Base-by-base conservation (phyloP, 1,284 basidiomycete genomes). In the Pseudozyma thailandica region DNA sequence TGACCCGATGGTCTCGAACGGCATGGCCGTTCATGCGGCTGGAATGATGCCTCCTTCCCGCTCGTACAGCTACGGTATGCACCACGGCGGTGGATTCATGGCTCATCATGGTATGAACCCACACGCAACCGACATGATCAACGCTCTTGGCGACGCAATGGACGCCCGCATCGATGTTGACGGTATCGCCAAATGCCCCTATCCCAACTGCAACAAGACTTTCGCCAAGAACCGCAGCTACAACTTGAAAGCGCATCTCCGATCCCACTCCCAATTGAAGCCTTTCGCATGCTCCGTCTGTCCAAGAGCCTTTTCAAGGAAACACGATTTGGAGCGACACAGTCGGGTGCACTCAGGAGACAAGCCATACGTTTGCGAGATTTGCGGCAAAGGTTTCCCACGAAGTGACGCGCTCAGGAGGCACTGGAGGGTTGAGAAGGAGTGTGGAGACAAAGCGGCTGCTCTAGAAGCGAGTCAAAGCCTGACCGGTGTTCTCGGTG, bases 281-380 rank as follows among this genome's bases (percentile, higher is more conserved):
- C 78, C 80, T 9, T 82, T 81, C 53, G 66, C 72, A 12, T 82
- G 80, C 58, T 30, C 66, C n/a, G 71, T 74, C 37, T 82, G 80
- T 43, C 74, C 79, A 10, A 63, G 78, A 13, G 77, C 80, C 10
- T 82, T 82, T 46, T 73, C 72, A 33, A 69, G 80, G 26, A 82
- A 80, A 53, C 80, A 82, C 60, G 80, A 82, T 51, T 57, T 82
- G 33, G 80, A 81, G 61, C 55, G 80, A 21, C 80, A 82, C 52
- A 75, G 79, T 18, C 72, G 80, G 9, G 79, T 81, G 2, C 80
- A 81, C 43, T 79, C 78, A 16, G 81, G 81, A 35, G 81, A 82
- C 57, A 79, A 79, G 55, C 81, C 81, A 16, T 82, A 82, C 50
- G 62, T 82, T 2, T 82, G 81, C 59, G 69, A 78, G 27, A 74